Evolutionary conservation across 495 filamentous ascomycete genomes (phyloP), one percentile per base, ranked within the genome.

Genomic region (Neurospora sp.): DNA sequence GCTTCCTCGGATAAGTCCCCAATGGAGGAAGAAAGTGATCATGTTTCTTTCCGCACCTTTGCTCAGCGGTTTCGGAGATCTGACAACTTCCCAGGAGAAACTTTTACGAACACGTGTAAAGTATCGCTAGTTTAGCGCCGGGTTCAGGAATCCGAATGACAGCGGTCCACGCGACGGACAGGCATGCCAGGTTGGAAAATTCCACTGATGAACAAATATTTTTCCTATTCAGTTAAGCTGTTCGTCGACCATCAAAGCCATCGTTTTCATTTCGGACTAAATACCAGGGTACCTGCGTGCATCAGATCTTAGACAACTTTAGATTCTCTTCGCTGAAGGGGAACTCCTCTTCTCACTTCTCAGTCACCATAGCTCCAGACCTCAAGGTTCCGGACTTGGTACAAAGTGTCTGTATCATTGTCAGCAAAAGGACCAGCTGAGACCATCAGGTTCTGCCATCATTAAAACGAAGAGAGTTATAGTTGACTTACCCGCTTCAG

Each of bases 381-480:
- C 70, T 84, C 78, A 3, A 84, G 59, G 71, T 85, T 84, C 5
- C 80, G 77, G 19, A 80, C 82, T 59, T 84, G 81, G 24, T 80
- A 85, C n/a, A 81, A 59, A 5, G 83, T 84, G 74, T 85, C 83
- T 84, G 28, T 28, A 24, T 39, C 11, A 28, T 43, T 2, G 37
- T 40, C 17, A 43, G 39, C 39, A 37, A 28, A 36, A 48, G 24
- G 1, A 70, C 4, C 11, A 9, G 36, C 11, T 39, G 39, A 17
- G 0, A 69, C 37, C 2, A 28, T n/a, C 39, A 7, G 17, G 62
- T 24, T 54, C 21, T 6, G 13, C 0, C 40, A 40, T 10, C 4
- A 38, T 4, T 36, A 28, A 3, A 39, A 9, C 37, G 6, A 17
- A 70, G 42, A 71, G 62, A 31, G 8, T 62, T 54, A 73, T 24